A percentile compares a stretch with the other conserved stretches of the same genome.
Evolutionary conservation across 2,329 filamentous ascomycete genomes (phyloP).

Genomic region (Diplodia scrobiculata): DNA sequence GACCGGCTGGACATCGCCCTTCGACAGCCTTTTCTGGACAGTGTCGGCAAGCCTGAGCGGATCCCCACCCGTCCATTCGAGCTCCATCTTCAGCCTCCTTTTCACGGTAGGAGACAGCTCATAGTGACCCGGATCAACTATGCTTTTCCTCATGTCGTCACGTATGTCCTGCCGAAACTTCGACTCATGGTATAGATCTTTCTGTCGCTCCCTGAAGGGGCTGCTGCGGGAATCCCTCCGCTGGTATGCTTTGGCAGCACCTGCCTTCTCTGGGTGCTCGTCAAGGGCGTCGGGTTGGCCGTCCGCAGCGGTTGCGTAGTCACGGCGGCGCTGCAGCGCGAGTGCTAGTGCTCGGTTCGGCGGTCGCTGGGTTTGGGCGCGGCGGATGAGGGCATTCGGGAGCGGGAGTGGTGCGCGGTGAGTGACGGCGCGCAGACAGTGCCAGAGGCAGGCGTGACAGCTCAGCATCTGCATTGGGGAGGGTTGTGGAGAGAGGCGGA

Average conservation of each 20-base stretch:
- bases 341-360: conserved; percentile 20
- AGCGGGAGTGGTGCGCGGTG: conserved; percentile 34
- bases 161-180: neutral
- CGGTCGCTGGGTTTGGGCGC: conserved; percentile 2
- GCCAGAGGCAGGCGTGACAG: conserved; percentile 48
- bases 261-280: neutral
- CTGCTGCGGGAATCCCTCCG: neutral
- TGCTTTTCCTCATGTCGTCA: neutral
- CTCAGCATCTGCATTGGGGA: conserved; percentile 44
- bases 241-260: neutral
- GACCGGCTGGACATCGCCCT: conserved; percentile 67
- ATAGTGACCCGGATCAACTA: neutral
- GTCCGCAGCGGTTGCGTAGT: conserved; percentile 7
- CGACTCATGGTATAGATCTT: neutral
- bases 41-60: conserved; percentile 71
- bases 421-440: conserved; percentile 48
- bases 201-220: neutral
- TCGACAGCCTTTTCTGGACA: conserved; percentile 62
- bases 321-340: conserved; percentile 17
- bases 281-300: neutral
- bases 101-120: neutral
- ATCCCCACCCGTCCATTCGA: conserved; percentile 56
- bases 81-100: conserved; percentile 1
- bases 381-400: conserved; percentile 29
- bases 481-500: neutral